Base-by-base conservation (phyloP, 163 green algal species). In the Scenedesmus sp. region DNA sequence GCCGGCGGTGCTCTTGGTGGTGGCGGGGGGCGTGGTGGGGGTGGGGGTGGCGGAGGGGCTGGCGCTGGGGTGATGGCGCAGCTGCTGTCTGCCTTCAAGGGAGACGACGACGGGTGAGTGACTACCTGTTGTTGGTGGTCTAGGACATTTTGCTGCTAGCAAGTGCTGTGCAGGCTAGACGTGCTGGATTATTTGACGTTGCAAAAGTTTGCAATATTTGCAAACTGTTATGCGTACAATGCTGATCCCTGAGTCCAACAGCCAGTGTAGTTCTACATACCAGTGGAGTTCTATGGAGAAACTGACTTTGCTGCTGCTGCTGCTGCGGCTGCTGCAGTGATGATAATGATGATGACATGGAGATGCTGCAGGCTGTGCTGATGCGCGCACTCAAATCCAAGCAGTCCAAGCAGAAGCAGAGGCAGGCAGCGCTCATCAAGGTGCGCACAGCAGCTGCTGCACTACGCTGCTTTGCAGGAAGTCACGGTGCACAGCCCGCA, bases 291-390 rank as follows among this genome's bases (percentile, higher is more conserved):
- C 59, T 72, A 5, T 35, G 20, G 33, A 24, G 22, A 20, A 12
- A 33, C 13, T 72, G 22, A 35, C 24, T 9, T 24, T 72, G 59
- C 65, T 76, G 65, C 7, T 76, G 30, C 65, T 76, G 65, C 30
- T 40, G 65, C 30, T 40, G 30, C 30, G 37, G 65, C 30, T 76
- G 26, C 65, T 76, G 65, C 30, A 40, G 65, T 30, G 40, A 30
- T 76, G 65, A 76, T 59, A 35, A 88, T 35, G 40, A 46, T 79
- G 83, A 24, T 10, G 83, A 88, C 53, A 56, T 88, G 53, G 42
- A 80, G 56, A 46, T 88, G 83, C 42, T 88, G 20, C 83, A 88
- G 65, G 83, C 83, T 12, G 56, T 44, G 37, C 18, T 88, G 33
- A 79, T 78, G 49, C 83, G 46, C 18, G n/a, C 30, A 1, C n/a